Percentiles rank a stretch among this genome's conserved stretches.
phyloP scores from a whole-genome alignment of 495 filamentous ascomycete species.

The Aspergillus bridgeri region DNA sequence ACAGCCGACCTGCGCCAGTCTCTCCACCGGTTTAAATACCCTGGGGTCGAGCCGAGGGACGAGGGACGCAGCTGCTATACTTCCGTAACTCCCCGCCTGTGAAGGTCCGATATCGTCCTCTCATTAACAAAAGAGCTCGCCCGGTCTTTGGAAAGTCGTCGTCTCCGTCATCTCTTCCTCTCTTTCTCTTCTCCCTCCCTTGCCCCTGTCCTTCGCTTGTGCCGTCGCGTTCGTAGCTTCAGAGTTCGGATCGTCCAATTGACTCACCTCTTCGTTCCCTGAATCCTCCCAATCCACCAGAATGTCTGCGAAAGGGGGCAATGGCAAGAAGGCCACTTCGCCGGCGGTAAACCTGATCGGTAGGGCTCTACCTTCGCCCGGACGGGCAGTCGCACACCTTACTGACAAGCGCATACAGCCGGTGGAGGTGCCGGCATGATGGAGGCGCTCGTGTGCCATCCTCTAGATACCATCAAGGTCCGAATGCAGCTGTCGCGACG shows the following conservation, averaged over 20 bases:
- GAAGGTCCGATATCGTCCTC: constrained; percentile 24
- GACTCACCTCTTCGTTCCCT: constrained; percentile 15
- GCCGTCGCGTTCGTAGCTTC: not conserved
- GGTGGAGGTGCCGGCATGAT: constrained; percentile 99
- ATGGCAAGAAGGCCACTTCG: constrained; percentile 76
- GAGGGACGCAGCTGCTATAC: constrained; percentile 22
- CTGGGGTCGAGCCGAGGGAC: constrained; percentile 17
- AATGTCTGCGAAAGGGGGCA: constrained; percentile 67
- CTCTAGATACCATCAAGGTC: constrained; percentile 96
- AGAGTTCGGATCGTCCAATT: not conserved
- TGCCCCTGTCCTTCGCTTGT: not conserved
- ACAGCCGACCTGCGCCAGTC: not conserved
- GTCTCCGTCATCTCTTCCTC: not conserved
- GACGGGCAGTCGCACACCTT: constrained; percentile 1
- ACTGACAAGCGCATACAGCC: constrained; percentile 50
- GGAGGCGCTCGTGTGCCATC: constrained; percentile 97
- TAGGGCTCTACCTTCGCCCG: constrained; percentile 35
- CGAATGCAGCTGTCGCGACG: constrained; percentile 97
- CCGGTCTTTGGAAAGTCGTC: not conserved
- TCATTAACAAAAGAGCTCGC: constrained; percentile 8
- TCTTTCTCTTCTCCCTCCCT: constrained; percentile 4
- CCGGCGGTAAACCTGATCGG: constrained; percentile 93
- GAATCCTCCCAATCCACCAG: constrained; percentile 20
- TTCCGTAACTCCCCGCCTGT: constrained; percentile 27
- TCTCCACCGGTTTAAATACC: constrained; percentile 12